Evolutionary conservation across 306 rosid species (phyloP), one percentile per base, ranked within the genome.

Genomic region (Begonia loranthoides): DNA sequence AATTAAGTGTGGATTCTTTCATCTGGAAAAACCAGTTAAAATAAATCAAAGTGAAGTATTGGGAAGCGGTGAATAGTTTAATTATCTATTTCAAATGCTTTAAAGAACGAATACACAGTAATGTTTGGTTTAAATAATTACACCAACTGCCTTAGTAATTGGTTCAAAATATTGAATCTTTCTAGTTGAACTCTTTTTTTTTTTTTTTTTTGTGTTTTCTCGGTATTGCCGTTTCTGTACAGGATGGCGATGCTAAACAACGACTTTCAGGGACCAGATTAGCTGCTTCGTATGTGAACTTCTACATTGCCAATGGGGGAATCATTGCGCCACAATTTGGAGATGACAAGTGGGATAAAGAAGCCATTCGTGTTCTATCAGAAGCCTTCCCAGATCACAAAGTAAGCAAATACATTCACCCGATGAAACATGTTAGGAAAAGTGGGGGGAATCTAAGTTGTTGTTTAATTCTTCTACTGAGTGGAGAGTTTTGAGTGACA

Each of bases 201-300:
- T 15, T 39, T 52, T 59, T 41, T 53, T 21, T 5, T 57, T n/a
- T 51, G 45, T 59, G 55, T 59, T 45, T 55, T 24, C 52, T 41
- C 5, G 45, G 10, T 12, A 9, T 41, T 9, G 13, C 10, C 15
- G 15, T 45, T 11, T 41, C 15, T 36, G 51, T 17, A 49, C 71
- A 82, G 79, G 84, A 58, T 9, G 55, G 64, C 6, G 80, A 62
- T 48, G 99, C 93, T 43, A 86, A 78, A 67, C 64, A 68, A 13
- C 76, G 95, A 75, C 75, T 64, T 68, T 21, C 67, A 0, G 76
- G 82, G 61, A 62, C 78, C 16, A 86, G 99, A 73, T 95, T 90
- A 56, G 99, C 95, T 39, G 96, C 99, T 54, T 80, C 94, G 13
- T 90, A 90, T 24, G 88, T 78, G 28, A 90, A 90, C 72, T 90